These are phyloP conservation scores for Lactifluus piperatus DNA, from an alignment of 768 basidiomycete genomes.

Conservation along the genomic window DNA sequence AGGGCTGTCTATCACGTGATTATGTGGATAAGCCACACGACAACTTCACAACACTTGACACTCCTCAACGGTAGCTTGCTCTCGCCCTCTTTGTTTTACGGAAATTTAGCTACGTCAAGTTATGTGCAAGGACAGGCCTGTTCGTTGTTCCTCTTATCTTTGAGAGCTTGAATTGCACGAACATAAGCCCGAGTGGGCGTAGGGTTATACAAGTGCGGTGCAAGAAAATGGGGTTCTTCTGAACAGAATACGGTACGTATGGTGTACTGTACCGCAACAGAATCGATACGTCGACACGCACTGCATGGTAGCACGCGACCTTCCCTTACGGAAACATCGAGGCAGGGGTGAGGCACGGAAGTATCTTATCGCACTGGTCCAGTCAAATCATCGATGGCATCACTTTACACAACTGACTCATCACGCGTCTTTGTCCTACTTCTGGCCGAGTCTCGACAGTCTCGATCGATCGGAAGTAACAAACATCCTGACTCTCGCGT, in stretches of 20 bases:
- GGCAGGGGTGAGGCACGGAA: background rate
- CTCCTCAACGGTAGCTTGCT: no score
- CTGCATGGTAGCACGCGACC: background rate
- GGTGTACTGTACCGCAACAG: background rate
- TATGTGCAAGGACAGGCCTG: no score
- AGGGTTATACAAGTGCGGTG: constrained; percentile 5
- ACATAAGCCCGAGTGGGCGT: constrained; percentile 2
- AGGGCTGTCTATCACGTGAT: background rate
- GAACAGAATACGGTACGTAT: background rate
- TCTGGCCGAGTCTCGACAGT: background rate
- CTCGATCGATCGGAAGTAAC: background rate
- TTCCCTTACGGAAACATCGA: background rate
- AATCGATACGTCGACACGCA: background rate
- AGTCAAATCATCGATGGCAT: background rate
- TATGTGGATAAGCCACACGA: no score
- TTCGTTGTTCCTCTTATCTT: background rate
- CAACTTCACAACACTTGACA: no score
- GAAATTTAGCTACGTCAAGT: background rate
- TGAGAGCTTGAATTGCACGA: background rate
- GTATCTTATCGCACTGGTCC: background rate
- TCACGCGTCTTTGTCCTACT: background rate
- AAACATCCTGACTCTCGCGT: no score
- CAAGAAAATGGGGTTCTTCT: constrained; percentile 5
- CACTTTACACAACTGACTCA: background rate
- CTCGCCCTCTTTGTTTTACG: background rate